Evolutionary conservation across 169 alveolate species (phyloP).

Genomic region (Cryptosporidium canis): DNA sequence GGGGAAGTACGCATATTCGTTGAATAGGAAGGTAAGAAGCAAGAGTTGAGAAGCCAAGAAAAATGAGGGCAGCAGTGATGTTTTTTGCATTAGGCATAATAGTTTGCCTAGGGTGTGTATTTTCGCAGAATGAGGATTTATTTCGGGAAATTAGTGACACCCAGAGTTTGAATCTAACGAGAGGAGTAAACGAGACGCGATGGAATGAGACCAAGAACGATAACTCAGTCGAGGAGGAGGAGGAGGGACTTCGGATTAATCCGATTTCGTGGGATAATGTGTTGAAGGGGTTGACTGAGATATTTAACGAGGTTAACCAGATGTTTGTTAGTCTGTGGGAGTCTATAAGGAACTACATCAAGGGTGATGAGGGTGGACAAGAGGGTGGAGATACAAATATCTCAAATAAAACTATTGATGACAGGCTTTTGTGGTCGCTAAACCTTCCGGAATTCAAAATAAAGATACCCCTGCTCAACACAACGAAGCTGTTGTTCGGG

Average conservation of each 20-base stretch:
- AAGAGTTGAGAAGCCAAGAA: neutral
- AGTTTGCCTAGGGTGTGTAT: neutral
- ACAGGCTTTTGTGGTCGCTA: constrained; percentile 19
- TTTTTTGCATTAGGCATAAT: neutral
- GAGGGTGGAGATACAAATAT: neutral
- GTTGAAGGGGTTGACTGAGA: constrained; percentile 14
- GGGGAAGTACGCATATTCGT: neutral
- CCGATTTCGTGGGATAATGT: constrained; percentile 46
- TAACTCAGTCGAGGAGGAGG: neutral
- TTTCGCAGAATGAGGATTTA: constrained; percentile 1
- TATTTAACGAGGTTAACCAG: constrained; percentile 3
- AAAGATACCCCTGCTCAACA: neutral
- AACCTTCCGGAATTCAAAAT: constrained; percentile 21
- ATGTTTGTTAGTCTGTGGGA: constrained; percentile 41
- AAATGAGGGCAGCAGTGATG: neutral
- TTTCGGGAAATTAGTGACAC: neutral
- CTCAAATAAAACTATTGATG: neutral
- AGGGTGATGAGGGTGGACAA: neutral
- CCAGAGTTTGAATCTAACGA: neutral
- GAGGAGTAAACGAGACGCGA: neutral
- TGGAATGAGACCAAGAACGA: neutral
- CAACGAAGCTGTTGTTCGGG: neutral
- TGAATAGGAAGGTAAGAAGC: neutral
- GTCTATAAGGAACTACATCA: constrained; percentile 8
- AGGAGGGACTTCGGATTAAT: neutral